Percentiles rank a stretch among this genome's conserved stretches.
Conservation (phyloP, 768 basidiomycete species). For the Nidula microcarpa region DNA sequence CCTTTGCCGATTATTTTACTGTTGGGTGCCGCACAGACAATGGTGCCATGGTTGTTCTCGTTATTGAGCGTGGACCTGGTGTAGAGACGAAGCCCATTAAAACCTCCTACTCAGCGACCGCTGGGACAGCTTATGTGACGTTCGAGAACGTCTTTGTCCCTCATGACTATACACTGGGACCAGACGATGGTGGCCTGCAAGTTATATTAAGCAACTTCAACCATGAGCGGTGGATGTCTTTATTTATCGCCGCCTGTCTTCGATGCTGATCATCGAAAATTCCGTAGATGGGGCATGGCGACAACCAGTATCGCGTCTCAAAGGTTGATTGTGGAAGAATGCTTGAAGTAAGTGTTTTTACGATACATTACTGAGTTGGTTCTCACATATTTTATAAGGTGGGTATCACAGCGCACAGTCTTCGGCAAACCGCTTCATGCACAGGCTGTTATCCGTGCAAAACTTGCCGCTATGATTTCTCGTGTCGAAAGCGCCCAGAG, state of each 20-base stretch:
- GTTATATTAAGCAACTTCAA: conserved; percentile 72
- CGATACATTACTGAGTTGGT: too few relatives aligned
- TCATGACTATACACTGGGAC: conserved; percentile 74
- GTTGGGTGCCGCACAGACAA: conserved; percentile 57
- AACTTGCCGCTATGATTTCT: conserved; percentile 78
- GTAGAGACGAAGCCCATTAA: conserved; percentile 81
- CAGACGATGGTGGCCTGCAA: conserved; percentile 37
- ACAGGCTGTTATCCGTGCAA: conserved; percentile 73
- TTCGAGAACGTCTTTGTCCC: conserved; percentile 87
- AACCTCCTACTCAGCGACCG: conserved; percentile 72
- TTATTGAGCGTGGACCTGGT: conserved; percentile 32
- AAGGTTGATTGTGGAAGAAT: conserved; percentile 35
- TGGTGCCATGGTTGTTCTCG: conserved; percentile 21
- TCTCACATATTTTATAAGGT: conserved; percentile 61
- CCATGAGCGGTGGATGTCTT: conserved; percentile 73
- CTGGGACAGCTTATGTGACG: conserved; percentile 83
- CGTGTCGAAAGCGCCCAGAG: conserved; percentile 76
- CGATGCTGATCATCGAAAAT: conserved; percentile 17
- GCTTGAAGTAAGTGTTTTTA: too few relatives aligned
- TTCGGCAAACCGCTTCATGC: conserved; percentile 69
- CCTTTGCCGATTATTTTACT: conserved; percentile 68
- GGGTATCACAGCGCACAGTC: conserved; percentile 63
- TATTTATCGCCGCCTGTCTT: background rate
- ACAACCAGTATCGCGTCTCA: too few relatives aligned
- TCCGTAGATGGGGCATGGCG: conserved; percentile 60